Percentiles rank a stretch among this genome's conserved stretches.
phyloP scores from a whole-genome alignment of 2,329 filamentous ascomycete species.

The Calycina herbarum region DNA sequence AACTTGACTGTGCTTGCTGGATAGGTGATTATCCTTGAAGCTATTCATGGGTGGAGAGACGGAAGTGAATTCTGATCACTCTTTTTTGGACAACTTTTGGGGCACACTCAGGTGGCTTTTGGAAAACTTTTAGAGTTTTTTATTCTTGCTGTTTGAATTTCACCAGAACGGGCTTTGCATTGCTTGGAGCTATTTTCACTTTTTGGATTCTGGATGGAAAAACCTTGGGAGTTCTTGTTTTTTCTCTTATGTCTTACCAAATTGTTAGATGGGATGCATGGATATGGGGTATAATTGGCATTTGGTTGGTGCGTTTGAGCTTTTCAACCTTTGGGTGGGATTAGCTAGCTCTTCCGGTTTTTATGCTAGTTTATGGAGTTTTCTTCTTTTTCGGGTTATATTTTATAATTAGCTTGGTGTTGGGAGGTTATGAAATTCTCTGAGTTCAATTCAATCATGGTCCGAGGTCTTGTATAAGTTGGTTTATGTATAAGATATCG shows the following conservation, averaged over 20 bases:
- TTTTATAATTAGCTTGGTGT: too few species aligned
- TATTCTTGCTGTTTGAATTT: neutral
- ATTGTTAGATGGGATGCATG: neutral
- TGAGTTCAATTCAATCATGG: too few species aligned
- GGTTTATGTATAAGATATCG: too few species aligned
- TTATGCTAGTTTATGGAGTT: too few species aligned
- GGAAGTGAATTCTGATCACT: neutral
- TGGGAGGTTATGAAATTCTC: too few species aligned
- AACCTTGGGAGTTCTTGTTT: neutral
- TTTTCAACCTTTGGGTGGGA: too few species aligned
- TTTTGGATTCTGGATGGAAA: neutral
- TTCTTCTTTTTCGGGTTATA: too few species aligned
- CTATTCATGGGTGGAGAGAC: too few species aligned
- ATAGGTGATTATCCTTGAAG: neutral
- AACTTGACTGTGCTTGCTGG: conserved; percentile 15
- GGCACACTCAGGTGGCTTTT: neutral
- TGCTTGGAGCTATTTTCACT: neutral
- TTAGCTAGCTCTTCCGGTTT: too few species aligned
- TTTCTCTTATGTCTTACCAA: neutral
- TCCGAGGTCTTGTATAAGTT: too few species aligned
- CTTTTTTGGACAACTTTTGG: neutral
- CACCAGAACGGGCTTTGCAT: neutral
- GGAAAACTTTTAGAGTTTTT: neutral
- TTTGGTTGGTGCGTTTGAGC: neutral
- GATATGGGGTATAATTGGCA: neutral